Evolutionary conservation across 2,329 filamentous ascomycete genomes (phyloP).

Genomic region (Fragosphaeria purpurea): DNA sequence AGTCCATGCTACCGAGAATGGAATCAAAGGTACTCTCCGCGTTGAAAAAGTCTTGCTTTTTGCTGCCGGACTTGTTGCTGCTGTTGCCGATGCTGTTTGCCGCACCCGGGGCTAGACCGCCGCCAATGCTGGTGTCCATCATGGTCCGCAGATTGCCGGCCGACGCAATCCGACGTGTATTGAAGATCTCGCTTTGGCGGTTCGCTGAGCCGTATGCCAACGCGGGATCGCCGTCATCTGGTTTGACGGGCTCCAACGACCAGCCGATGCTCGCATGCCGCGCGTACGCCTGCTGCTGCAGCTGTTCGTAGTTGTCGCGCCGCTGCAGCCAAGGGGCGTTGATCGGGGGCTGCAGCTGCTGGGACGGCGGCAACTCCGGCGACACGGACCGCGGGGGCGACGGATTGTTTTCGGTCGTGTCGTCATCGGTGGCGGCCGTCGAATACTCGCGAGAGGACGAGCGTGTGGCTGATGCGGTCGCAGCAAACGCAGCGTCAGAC

Average conservation of each 20-base stretch:
- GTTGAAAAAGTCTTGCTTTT: neutral
- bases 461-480: neutral
- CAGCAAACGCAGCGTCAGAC: constrained; percentile 9
- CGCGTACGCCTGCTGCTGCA: constrained; percentile 15
- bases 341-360: constrained; percentile 2
- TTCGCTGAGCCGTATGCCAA: constrained; percentile 7
- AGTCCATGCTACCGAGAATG: constrained; percentile 26
- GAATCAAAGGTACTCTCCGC: constrained; percentile 23
- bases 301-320: constrained; percentile 9
- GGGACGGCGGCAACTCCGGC: constrained; percentile 2
- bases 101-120: no score
- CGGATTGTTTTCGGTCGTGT: neutral
- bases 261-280: constrained; percentile 24
- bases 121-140: neutral
- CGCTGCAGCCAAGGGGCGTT: constrained; percentile 3
- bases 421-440: neutral
- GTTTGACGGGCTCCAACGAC: constrained; percentile 23
- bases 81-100: no score
- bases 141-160: constrained; percentile 14
- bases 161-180: constrained; percentile 14
- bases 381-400: neutral
- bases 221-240: constrained; percentile 10
- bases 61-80: no score
- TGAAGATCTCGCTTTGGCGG: neutral
- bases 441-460: constrained; percentile 3